Evolutionary conservation across 1,139 yeast species (phyloP).

Genomic region (Nadsonia starkeyi-henricii): DNA sequence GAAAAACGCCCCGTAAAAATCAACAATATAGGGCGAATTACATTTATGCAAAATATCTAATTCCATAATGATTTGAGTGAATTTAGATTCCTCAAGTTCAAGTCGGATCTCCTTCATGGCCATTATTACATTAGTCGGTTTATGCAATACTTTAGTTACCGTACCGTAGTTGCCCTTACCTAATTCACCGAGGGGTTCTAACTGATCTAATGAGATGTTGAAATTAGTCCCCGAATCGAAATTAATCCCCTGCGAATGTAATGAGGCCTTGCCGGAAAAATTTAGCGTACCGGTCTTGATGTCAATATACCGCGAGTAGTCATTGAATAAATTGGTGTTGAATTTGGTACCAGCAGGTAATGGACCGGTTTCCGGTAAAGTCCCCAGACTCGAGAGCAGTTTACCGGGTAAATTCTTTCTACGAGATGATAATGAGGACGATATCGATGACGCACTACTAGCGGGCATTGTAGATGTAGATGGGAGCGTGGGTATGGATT

Average conservation of each 20-base stretch:
- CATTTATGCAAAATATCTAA: slow-evolving; percentile 86
- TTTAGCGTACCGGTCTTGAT: slow-evolving; percentile 83
- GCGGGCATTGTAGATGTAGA: not conserved
- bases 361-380: not conserved
- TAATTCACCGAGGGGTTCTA: slow-evolving; percentile 67
- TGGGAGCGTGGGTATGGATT: not conserved
- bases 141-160: slow-evolving; percentile 81
- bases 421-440: not conserved
- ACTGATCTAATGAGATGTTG: slow-evolving; percentile 72
- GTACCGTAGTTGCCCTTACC: slow-evolving; percentile 96
- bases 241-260: slow-evolving; percentile 84
- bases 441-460: not conserved
- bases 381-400: not conserved
- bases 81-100: slow-evolving; percentile 81
- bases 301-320: slow-evolving; percentile 77
- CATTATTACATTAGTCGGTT: slow-evolving; percentile 84
- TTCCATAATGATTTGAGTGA: slow-evolving; percentile 91
- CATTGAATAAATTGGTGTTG: slow-evolving; percentile 36
- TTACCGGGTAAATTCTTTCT: not conserved
- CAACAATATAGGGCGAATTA: slow-evolving; percentile 79
- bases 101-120: slow-evolving; percentile 94
- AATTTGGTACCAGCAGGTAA: not conserved
- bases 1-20: slow-evolving; percentile 92
- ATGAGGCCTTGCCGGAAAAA: slow-evolving; percentile 85
- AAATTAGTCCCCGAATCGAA: slow-evolving; percentile 82